Evolutionary conservation across 2,329 filamentous ascomycete species (phyloP).

Genomic region (Colletotrichum plurivorum): DNA sequence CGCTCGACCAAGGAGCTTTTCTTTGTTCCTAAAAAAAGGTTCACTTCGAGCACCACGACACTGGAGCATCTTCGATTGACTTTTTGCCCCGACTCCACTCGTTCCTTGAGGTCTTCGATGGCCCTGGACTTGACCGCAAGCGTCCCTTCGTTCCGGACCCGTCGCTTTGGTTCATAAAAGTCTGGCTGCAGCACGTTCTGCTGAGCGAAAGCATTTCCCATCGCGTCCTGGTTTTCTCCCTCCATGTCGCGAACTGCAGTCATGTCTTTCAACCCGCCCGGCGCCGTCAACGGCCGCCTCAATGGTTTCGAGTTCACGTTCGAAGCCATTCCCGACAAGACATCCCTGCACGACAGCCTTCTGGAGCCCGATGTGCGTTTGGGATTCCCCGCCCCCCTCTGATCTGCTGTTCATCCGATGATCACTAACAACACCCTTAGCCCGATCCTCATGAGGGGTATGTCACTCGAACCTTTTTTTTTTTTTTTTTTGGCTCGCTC

Average conservation of each 20-base stretch:
- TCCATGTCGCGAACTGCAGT: conserved; percentile 23
- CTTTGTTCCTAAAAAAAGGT: conserved; percentile 19
- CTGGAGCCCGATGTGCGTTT: conserved; percentile 38
- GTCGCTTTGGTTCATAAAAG: conserved; percentile 24
- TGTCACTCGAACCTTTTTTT: not conserved
- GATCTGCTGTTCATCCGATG: conserved; percentile 27
- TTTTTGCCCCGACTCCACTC: conserved; percentile 15
- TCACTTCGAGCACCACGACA: not conserved
- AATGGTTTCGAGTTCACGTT: conserved; percentile 41
- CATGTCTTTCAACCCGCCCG: conserved; percentile 33
- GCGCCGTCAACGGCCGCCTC: conserved; percentile 29
- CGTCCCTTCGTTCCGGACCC: conserved; percentile 22
- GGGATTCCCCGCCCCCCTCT: not conserved
- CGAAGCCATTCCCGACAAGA: conserved; percentile 39
- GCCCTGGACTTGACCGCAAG: conserved; percentile 27
- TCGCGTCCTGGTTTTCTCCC: not conserved
- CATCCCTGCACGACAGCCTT: conserved; percentile 40
- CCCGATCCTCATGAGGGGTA: conserved; percentile 40
- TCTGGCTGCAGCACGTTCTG: conserved; percentile 7
- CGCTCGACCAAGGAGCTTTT: not conserved
- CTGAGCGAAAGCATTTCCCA: not conserved
- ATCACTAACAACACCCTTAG: conserved; percentile 32
- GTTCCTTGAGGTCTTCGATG: conserved; percentile 28
- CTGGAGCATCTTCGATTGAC: conserved; percentile 11
- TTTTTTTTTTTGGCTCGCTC: not conserved